Evolutionary conservation across 164 flowering plant genomes (phyloP), one percentile per base, ranked within the genome.

Genomic region (Dillenia turbinata): DNA sequence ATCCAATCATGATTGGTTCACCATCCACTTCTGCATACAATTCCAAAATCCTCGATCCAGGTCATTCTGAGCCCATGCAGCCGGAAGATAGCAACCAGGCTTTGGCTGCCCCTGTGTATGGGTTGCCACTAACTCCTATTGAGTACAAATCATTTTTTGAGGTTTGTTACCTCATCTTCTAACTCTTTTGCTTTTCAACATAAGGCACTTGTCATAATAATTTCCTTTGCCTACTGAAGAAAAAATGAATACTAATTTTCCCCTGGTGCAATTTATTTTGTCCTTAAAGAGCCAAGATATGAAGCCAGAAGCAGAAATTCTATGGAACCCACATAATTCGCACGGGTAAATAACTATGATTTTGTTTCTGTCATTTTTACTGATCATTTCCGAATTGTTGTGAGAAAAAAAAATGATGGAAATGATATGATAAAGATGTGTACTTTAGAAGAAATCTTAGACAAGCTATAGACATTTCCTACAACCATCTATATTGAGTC

Each of bases 131-230:
- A 49, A 73, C 87, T 59, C 81, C 97, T 47, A 71, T 76, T 77
- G 98, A 94, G 62, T 94, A 94, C 77, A 63, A 43, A 64, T 72
- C 78, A 44, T 85, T 72, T 73, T 94, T 94, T 64, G 93, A 85
- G 94, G 98, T 90, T 19, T 67, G 67, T 9, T 53, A 44, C 15
- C 33, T 50, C 56, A 8, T 17, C 52, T 54, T 61, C 56, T 19
- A 26, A 9, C 13, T 44, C 12, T 11, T 40, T 33, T 33, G 7
- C 40, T 33, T 33, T 33, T 33, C 40, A 33, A 33, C 40, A 33
- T 33, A 33, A 33, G 5, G 40, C 5, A 33, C 40, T 33, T 33
- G 40, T 33, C 40, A 33, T 33, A 33, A 33, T 33, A 4, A 33
- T 33, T 33, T 33, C 40, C 5, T 26, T 26, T 26, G 33, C 3